These are phyloP conservation scores for Penicillium sp. DNA, from an alignment of 2,329 filamentous ascomycete genomes.

Conservation along the genomic window DNA sequence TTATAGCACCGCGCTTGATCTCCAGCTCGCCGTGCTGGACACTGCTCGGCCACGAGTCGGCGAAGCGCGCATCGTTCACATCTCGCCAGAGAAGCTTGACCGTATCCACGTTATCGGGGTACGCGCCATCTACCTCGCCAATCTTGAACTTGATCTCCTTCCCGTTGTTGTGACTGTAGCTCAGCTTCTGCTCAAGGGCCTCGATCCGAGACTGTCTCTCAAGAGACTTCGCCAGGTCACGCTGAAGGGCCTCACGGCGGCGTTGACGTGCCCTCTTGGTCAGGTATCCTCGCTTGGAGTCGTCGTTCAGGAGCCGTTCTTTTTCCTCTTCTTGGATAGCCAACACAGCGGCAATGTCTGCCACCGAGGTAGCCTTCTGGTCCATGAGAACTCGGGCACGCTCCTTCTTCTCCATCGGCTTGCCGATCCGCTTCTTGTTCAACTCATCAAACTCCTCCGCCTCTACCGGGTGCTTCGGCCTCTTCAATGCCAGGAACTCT, in stretches of 20 bases:
- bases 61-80: conserved; percentile 41
- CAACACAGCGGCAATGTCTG: conserved; percentile 56
- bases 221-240: conserved; percentile 21
- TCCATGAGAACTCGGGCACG: conserved; percentile 55
- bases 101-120: conserved; percentile 26
- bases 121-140: conserved; percentile 23
- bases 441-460: conserved; percentile 41
- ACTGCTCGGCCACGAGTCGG: conserved; percentile 40
- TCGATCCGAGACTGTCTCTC: conserved; percentile 24
- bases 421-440: conserved; percentile 39
- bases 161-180: too few species aligned
- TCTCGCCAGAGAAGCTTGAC: conserved; percentile 47
- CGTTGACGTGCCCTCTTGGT: conserved; percentile 30
- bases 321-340: conserved; percentile 43
- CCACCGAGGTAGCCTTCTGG: conserved; percentile 59
- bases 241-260: conserved; percentile 25
- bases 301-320: conserved; percentile 25
- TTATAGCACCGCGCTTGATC: conserved; percentile 33
- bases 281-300: conserved; percentile 28
- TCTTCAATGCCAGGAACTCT: conserved; percentile 37
- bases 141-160: conserved; percentile 26
- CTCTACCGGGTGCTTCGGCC: conserved; percentile 35
- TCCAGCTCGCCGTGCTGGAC: conserved; percentile 43
- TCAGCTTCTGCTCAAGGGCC: conserved; percentile 16
- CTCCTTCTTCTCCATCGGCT: conserved; percentile 45